Conservation (phyloP, 2,329 filamentous ascomycete genomes). For the Drechslera avenae region DNA sequence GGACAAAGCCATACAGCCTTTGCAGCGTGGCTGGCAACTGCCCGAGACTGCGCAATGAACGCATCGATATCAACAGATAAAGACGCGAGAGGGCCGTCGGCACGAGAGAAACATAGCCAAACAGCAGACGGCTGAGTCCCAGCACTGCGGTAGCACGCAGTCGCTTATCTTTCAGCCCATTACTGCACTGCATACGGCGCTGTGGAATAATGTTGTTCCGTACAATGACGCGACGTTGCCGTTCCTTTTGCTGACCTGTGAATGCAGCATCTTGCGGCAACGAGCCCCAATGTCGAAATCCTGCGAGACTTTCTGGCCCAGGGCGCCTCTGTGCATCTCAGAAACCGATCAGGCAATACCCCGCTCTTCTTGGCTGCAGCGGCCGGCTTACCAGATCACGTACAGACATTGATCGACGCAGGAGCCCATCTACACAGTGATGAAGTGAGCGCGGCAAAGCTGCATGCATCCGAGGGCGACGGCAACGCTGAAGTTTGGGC, state of each 20-base stretch:
- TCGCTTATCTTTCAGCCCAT: conserved; percentile 39
- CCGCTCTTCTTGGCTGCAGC: conserved; percentile 65
- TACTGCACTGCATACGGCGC: conserved; percentile 18
- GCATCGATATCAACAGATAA: conserved; percentile 37
- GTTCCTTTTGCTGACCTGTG: conserved; percentile 39
- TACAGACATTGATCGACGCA: conserved; percentile 59
- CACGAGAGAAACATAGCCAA: conserved; percentile 27
- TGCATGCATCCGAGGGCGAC: conserved; percentile 47
- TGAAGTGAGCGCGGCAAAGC: conserved; percentile 59
- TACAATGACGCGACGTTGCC: conserved; percentile 36
- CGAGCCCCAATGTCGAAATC: conserved; percentile 60
- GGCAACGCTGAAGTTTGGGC: conserved; percentile 42
- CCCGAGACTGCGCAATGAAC: conserved; percentile 29
- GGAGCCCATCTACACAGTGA: conserved; percentile 65
- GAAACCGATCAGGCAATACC: conserved; percentile 63
- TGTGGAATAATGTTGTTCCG: conserved; percentile 33
- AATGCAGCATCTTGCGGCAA: conserved; percentile 62
- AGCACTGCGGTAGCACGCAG: conserved; percentile 30
- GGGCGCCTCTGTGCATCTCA: conserved; percentile 64
- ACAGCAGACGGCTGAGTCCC: conserved; percentile 24
- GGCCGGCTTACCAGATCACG: conserved; percentile 60
- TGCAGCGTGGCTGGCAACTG: conserved; percentile 18
- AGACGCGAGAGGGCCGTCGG: conserved; percentile 34
- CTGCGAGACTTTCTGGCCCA: conserved; percentile 61
- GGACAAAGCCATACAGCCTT: conserved; percentile 22